Base-by-base conservation (phyloP, 23 red algal species). In the Chondrus crispus region DNA sequence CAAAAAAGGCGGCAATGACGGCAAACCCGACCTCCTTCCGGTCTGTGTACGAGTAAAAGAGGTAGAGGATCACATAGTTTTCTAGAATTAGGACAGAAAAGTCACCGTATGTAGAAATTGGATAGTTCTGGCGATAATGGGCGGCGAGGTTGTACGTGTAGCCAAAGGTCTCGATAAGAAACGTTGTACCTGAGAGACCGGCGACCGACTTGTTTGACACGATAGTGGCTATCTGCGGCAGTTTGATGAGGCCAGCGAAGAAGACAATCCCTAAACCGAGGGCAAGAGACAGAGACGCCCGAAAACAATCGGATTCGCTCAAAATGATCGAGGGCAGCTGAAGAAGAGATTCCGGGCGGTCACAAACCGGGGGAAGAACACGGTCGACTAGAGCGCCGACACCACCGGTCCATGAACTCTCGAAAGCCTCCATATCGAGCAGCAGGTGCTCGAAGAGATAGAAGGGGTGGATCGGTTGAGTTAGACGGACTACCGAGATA, bases 91-190 rank as follows among this genome's bases (percentile, higher is more conserved):
- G 89, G 22, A 93, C 55, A 47, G 68, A 74, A 87, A 98, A 98
- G 75, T 98, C 96, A 28, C 96, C 96, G 62, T 98, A 98, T 20
- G 96, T 95, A 19, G 96, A 94, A 43, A 95, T 20, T 48, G 96
- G 96, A 54, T 98, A 98, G 80, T 73, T 45, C 26, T 91, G 90
- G 40, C 96, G 92, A 50, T 78, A 86, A 84, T 98, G 96, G 53
- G 87, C 93, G 30, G 96, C 96, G 11, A 98, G 89, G 75, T 98
- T 98, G 93, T 98, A 98, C 13, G 92, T 86, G 80, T 98, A 95
- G 45, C 96, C 96, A 55, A 98, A 98, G 2, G 93, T 93, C 80
- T 98, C 96, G 24, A 98, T 77, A 29, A 93, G 82, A 46, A 95
- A 90, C 19, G 96, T 92, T 38, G 93, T 81, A 24, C 49, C 37